phyloP scores from a whole-genome alignment of 2,329 filamentous ascomycete species.

The Fusarium scirpi region DNA sequence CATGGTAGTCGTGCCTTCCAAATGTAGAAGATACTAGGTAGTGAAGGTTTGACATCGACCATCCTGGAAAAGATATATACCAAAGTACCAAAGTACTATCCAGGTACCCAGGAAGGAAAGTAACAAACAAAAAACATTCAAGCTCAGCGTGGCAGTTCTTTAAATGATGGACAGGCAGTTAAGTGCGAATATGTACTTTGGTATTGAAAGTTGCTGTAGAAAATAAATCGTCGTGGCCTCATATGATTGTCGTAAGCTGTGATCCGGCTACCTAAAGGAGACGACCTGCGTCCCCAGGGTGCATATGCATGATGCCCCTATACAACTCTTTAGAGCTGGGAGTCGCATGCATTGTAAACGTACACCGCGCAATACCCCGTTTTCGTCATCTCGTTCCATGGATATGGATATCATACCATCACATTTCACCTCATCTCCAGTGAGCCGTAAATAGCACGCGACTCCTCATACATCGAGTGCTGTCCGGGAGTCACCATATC shows the following conservation, averaged over 20 bases:
- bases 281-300: slow-evolving; percentile 32
- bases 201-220: slow-evolving; percentile 1
- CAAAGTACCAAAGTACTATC: neutral
- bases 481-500: slow-evolving; percentile 24
- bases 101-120: neutral
- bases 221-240: slow-evolving; percentile 28
- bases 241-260: slow-evolving; percentile 38
- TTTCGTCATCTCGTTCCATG: slow-evolving; percentile 22
- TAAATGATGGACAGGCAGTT: neutral
- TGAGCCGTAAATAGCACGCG: slow-evolving; percentile 31
- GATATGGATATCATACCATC: neutral
- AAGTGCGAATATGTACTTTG: neutral
- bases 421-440: slow-evolving; percentile 7
- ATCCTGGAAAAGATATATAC: neutral
- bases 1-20: slow-evolving; percentile 3
- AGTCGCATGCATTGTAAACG: slow-evolving; percentile 19
- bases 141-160: neutral
- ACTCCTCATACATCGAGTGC: slow-evolving; percentile 28
- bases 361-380: slow-evolving; percentile 10
- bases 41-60: neutral
- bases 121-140: neutral
- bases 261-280: slow-evolving; percentile 16
- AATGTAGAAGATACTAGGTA: neutral
- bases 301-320: slow-evolving; percentile 5
- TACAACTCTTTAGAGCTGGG: slow-evolving; percentile 12